Base-by-base conservation (phyloP, 208 protist species). In the Acanthamoeba healyi region DNA sequence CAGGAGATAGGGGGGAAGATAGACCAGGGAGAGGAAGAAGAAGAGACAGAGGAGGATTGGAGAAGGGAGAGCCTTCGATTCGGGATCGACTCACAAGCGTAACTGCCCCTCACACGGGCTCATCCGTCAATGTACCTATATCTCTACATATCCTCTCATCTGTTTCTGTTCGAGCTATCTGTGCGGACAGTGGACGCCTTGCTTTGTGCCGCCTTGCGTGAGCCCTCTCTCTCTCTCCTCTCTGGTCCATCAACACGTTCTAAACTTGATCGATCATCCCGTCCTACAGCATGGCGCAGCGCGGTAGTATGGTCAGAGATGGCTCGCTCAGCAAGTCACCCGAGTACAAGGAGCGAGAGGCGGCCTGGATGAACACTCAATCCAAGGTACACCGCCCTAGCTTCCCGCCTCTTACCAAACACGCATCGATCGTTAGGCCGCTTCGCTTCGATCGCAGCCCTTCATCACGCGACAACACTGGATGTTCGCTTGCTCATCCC, bases 341-440 rank as follows among this genome's bases (percentile, higher is more conserved):
- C 26, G 89, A 93, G 65, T 65, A 82, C 42, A 82, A 51, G 26
- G 89, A 77, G 32, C 82, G 44, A 44, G 51, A 58, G 14, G 49
- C 42, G 29, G 44, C 14, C 7, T 93, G 65, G 63, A 29, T 93
- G 15, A 46, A 46, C 89, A 93, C 89, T n/a, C 89, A 93, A 32
- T 61, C 17, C 5, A 93, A 93, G 86, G 86, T 92, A n/a, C n/a
- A n/a, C 4, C 32, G 26, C 36, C 32, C 15, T 26, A 5, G 1
- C 0, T 51, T 84, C 38, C 38, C 3, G 10, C 3, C 26, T 29
- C 46, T 84, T 29, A 9, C 40, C 29, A 84, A n/a, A 4, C 58
- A 17, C 58, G 17, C 24, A n/a, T 82, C 72, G 42, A 51, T 82
- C 67, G 40, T 42, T 79, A 29, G 10, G n/a, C 58, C 4, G 24